Evolutionary conservation across 140 eudicot species (phyloP), one percentile per base, ranked within the genome.

Genomic region (Erigeron philadelphicus): DNA sequence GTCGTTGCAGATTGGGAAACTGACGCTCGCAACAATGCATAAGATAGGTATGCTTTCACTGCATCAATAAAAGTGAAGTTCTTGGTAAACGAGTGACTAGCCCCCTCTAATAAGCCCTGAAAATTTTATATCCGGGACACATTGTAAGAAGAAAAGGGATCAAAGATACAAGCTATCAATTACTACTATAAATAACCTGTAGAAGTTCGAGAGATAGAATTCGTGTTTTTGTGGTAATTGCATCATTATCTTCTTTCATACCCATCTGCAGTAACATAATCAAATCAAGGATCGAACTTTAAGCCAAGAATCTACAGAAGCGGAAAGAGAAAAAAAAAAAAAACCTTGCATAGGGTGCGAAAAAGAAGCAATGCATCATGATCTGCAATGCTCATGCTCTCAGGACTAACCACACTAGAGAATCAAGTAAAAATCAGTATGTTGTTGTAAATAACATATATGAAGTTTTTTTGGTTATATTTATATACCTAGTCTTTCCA

Each of bases 231-330:
- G 82, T 75, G 56, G 92, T 86, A 64, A 91, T 75, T 75, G 88
- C 95, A 84, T 91, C 98, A 62, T 73, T 88, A 64, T 88, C 98
- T 82, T 91, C 96, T 85, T 88, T 91, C 96, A 91, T 91, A 72
- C 90, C 86, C 98, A 91, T 91, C 98, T 91, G 85, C 73, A 75
- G 17, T 72, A 68, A 49, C 48, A 66, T 58, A 19, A 11, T 42
- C 40, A 48, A 31, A 58, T 21, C 10, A 15, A 54, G 41, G 61
- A 55, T 31, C 61, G 67, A 69, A 35, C 15, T 68, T 76, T 64
- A 80, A 13, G 42, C 64, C 44, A 41, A 9, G 67, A 70, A 8
- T 42, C 19, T 12, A 7, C 23, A 12, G 5, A 7, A 61, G 7
- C 41, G 5, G 66, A 13, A 61, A 1, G 25, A 1, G 43, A 81